Evolutionary conservation across 1,284 basidiomycete genomes (phyloP), one percentile per base, ranked within the genome.

Genomic region (Puccinia polysora): DNA sequence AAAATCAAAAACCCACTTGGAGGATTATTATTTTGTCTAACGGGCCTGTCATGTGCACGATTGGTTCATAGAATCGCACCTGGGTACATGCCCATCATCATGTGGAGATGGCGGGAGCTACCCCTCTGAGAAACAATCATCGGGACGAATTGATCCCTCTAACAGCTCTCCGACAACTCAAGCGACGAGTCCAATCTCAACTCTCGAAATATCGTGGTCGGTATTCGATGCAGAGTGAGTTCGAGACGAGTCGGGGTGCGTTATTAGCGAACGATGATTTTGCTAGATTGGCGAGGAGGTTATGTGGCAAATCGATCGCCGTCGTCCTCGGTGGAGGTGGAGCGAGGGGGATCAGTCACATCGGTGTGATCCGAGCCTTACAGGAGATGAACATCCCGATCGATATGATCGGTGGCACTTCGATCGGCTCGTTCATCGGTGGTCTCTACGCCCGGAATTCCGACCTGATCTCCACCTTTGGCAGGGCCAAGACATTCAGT

Each of bases 301-400:
- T 98, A 65, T 96, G 92, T 77, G 95, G 94, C 10, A 90, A 88
- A 78, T 92, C 90, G 14, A 89, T 98, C 73, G 96, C 94, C 0
- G 83, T 99, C 38, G 92, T 98, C 2, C 84, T 99, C 0, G 95
- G 95, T 20, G 95, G 95, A 14, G 96, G 95, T 14, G 95, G 96
- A 7, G 96, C 94, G 5, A 86, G 96, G 65, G 95, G 95, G 32
- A 87, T 97, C 75, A 88, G 93, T 0, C 96, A 98, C 82, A 82
- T 98, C 74, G 92, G 92, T 32, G 84, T 95, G 74, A 85, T 99
- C 53, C 88, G 89, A 63, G 95, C 95, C 12, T 80, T 98, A 74
- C 90, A 93, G 77, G 96, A 99, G 79, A 86, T 86, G 60, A 88
- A 89, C 0, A 90, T 98, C 64, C 96, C 95, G 0, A 89, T 98